Conservation (phyloP, 2,329 filamentous ascomycete species). For the Beauveria scarabaeidicola region DNA sequence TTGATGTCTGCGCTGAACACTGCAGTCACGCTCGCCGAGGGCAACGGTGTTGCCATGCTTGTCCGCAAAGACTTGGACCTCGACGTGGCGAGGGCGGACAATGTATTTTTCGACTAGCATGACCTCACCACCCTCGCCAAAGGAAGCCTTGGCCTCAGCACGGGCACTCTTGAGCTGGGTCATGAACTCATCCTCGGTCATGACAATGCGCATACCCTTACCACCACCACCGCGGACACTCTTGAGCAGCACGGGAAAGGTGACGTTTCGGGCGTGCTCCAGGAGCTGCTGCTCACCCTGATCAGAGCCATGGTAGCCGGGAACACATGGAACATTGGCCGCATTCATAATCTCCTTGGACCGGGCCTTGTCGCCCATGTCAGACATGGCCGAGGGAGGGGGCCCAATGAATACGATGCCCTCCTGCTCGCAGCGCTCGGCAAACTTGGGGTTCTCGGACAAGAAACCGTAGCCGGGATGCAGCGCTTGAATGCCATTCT, state of each 20-base stretch:
- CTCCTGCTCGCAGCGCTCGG: conserved; percentile 76
- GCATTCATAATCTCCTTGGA: conserved; percentile 95
- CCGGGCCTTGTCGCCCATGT: conserved; percentile 89
- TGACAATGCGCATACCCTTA: conserved; percentile 75
- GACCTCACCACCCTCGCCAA: conserved; percentile 70
- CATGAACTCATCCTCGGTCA: conserved; percentile 58
- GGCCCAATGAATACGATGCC: conserved; percentile 93
- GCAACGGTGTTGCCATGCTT: conserved; percentile 68
- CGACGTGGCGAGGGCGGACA: conserved; percentile 70
- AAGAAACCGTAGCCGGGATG: conserved; percentile 96
- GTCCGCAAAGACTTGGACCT: conserved; percentile 87
- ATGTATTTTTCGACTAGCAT: conserved; percentile 83
- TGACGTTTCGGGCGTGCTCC: conserved; percentile 61
- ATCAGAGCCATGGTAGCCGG: conserved; percentile 84
- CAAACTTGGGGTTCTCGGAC: conserved; percentile 88
- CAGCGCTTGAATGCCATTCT: conserved; percentile 79
- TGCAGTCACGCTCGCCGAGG: conserved; percentile 85
- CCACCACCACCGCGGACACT: conserved; percentile 74
- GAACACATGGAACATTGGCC: conserved; percentile 93
- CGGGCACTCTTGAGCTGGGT: conserved; percentile 63
- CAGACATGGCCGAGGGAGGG: conserved; percentile 68
- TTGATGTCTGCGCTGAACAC: conserved; percentile 77
- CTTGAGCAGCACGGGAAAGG: conserved; percentile 68
- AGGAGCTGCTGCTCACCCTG: conserved; percentile 59
- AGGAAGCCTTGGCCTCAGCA: conserved; percentile 67